These are phyloP conservation scores for Aspergillus amoenus DNA, from an alignment of 2,329 filamentous ascomycete species.

Conservation along the genomic window DNA sequence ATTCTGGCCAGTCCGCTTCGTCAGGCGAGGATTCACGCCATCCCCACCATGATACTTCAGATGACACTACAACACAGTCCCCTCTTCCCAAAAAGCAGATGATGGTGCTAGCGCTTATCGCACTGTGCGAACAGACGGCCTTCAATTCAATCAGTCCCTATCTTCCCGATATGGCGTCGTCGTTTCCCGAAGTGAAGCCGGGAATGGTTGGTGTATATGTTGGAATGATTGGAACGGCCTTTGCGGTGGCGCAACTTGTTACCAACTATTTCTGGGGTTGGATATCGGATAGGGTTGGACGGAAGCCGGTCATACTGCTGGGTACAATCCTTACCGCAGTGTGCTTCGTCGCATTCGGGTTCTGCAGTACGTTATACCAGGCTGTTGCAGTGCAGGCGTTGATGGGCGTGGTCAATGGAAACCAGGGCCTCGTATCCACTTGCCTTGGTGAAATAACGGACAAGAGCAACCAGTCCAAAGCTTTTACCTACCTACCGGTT, in stretches of 20 bases:
- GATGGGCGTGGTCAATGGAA: constrained; percentile 94
- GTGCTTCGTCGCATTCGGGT: constrained; percentile 84
- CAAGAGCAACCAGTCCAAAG: constrained; percentile 86
- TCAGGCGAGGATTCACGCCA: constrained; percentile 33
- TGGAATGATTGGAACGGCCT: constrained; percentile 83
- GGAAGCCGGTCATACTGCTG: constrained; percentile 77
- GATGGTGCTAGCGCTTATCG: constrained; percentile 79
- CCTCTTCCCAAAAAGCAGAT: constrained; percentile 83
- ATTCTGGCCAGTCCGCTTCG: constrained; percentile 42
- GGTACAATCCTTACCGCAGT: constrained; percentile 79
- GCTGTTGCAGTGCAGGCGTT: constrained; percentile 79
- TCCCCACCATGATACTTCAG: constrained; percentile 25
- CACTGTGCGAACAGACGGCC: constrained; percentile 90
- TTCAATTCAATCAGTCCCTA: constrained; percentile 96
- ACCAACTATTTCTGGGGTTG: constrained; percentile 94
- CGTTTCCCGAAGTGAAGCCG: constrained; percentile 75
- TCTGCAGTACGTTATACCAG: constrained; percentile 80
- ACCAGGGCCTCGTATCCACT: constrained; percentile 89
- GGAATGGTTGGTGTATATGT: constrained; percentile 81
- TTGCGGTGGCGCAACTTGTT: constrained; percentile 86
- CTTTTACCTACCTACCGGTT: constrained; percentile 91
- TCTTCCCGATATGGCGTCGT: constrained; percentile 84
- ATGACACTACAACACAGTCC: constrained; percentile 46
- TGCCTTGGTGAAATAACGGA: constrained; percentile 95
- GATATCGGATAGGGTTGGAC: constrained; percentile 73